Conservation (phyloP, 2,329 filamentous ascomycete species). For the Celoporthe dispersa region DNA sequence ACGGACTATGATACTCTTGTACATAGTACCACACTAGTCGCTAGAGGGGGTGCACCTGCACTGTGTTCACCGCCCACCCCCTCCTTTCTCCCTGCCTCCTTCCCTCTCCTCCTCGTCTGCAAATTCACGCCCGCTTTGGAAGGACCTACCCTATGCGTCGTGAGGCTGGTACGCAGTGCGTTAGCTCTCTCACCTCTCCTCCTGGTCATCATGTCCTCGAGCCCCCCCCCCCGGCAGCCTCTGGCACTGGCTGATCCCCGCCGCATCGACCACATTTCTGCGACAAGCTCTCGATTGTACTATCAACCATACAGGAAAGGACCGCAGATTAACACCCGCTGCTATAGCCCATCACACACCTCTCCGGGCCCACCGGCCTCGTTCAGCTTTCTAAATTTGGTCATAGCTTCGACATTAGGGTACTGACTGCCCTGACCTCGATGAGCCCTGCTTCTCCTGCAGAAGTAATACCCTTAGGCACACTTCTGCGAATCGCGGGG, state of each 20-base stretch:
- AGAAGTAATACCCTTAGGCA: conserved; percentile 15
- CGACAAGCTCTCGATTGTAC: not conserved
- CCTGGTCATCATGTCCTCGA: not conserved
- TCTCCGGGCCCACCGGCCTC: not conserved
- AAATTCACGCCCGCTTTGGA: not conserved
- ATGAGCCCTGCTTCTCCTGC: conserved; percentile 14
- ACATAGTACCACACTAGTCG: conserved; percentile 1
- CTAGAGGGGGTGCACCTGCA: not conserved
- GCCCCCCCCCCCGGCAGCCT: not conserved
- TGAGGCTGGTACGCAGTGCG: not conserved
- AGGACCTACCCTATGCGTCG: not conserved
- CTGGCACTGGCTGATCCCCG: not conserved
- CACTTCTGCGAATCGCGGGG: not conserved
- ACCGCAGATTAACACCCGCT: not conserved
- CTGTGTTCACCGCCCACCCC: conserved; percentile 1
- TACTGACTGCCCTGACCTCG: not conserved
- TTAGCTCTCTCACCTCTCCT: not conserved
- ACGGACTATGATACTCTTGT: not conserved
- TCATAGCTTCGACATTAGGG: not conserved
- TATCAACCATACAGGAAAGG: not conserved
- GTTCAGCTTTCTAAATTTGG: conserved; percentile 19
- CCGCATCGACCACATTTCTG: not conserved
- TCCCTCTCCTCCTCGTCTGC: not conserved
- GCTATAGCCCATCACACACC: not conserved
- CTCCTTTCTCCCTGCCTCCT: not conserved